phyloP scores from a whole-genome alignment of 805 yeast species.

The Tetrapisispora phaffii region DNA sequence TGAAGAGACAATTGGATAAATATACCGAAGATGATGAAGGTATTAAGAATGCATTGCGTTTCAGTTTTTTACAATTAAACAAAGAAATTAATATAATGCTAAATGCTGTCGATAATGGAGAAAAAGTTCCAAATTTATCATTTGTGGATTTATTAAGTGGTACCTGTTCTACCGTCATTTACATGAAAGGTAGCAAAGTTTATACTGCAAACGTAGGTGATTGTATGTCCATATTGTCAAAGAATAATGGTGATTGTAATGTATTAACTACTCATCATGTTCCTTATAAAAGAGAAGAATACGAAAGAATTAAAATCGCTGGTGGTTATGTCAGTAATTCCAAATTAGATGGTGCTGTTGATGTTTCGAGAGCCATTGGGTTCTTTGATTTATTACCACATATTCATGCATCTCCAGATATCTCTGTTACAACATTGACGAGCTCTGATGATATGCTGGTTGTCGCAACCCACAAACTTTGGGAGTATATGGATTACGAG shows the following conservation, averaged over 20 bases:
- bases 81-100: constrained; percentile 57
- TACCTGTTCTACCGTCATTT: constrained; percentile 73
- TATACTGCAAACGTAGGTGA: constrained; percentile 90
- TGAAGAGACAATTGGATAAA: constrained; percentile 37
- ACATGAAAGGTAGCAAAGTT: constrained; percentile 57
- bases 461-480: constrained; percentile 70
- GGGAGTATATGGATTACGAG: constrained; percentile 78
- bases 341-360: constrained; percentile 70
- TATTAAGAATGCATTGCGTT: constrained; percentile 66
- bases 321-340: constrained; percentile 90
- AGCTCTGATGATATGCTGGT: constrained; percentile 77
- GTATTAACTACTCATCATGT: constrained; percentile 69
- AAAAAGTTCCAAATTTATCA: constrained; percentile 37
- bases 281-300: constrained; percentile 68
- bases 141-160: constrained; percentile 71
- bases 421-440: constrained; percentile 48
- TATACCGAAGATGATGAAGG: constrained; percentile 37
- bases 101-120: constrained; percentile 43
- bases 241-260: constrained; percentile 71
- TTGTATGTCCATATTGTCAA: constrained; percentile 68
- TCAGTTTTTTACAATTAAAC: constrained; percentile 71
- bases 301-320: constrained; percentile 77
- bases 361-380: constrained; percentile 87
- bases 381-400: constrained; percentile 79
- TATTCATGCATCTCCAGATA: constrained; percentile 79